Base-by-base conservation (phyloP, 352 stramenopile species). In the Pythium rhizo-oryzae region DNA sequence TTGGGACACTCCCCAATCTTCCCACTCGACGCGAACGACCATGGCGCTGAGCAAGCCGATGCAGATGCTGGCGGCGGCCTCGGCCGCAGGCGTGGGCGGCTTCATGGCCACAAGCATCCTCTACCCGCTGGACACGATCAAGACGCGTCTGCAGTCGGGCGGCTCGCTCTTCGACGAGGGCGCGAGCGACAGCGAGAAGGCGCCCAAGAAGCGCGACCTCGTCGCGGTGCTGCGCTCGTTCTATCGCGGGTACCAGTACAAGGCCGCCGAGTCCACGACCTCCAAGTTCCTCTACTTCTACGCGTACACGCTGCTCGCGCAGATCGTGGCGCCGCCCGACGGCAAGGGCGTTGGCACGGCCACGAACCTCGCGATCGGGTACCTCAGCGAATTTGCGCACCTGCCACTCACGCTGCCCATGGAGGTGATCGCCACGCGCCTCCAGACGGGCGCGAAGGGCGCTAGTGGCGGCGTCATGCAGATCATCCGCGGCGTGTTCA, bases 201-300 rank as follows among this genome's bases (percentile, higher is more conserved):
- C 11, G 39, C 73, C 25, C 13, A 64, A 67, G 50, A 74, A 74
- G 54, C 11, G 15, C 11, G 65, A 78, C 46, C 24, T 85, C 49
- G 25, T 67, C 21, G 75, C 73, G 41, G 55, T 90, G 1, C 28
- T 93, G 52, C 76, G 78, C 69, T 90, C 83, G 46, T 64, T 94
- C 46, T 96, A 95, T 74, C 79, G 84, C 50, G 90, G 90, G 35
- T 83, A 94, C 50, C 84, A 92, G 66, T 94, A 92, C 80, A 97
- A 97, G 70, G 82, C 86, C 7, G 76, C 85, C 28, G 82, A 96
- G 71, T 93, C 86, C 7, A 91, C 81, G 25, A 82, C 85, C 25
- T 94, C 88, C 71, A 97, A 97, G 76, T 96, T 97, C 67, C 62
- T 96, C 49, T 97, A 97, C 77, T 97, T 97, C 64, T 97, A 96